A percentile compares a stretch with the other conserved stretches of the same genome.
Evolutionary conservation across 768 basidiomycete species (phyloP).

Genomic region (Mrakia frigida): DNA sequence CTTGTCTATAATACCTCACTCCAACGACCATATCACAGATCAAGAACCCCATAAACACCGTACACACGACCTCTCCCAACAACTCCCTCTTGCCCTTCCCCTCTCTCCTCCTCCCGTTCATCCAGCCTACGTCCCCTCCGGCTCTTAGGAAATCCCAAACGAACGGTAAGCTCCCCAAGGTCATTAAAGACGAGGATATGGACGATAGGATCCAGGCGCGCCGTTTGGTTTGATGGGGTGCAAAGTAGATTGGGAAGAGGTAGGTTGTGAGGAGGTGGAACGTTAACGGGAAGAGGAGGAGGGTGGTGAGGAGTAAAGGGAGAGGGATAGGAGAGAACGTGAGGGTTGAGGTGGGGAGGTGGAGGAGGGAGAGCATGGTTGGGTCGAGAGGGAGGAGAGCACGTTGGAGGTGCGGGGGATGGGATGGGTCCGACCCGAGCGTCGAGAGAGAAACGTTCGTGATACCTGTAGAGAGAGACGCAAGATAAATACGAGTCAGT

Average conservation of each 20-base stretch:
- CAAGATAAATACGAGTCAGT: too few relatives aligned
- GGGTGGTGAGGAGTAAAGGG: neutral
- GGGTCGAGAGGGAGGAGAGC: neutral
- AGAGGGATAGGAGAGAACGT: neutral
- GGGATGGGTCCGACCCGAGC: too few relatives aligned
- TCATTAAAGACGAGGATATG: slow-evolving; percentile 2
- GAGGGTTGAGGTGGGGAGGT: neutral
- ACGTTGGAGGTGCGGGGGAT: too few relatives aligned
- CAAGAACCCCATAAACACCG: neutral
- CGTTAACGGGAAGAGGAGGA: neutral
- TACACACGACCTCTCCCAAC: neutral
- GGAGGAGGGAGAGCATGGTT: neutral
- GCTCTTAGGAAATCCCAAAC: neutral
- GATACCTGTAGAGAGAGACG: too few relatives aligned
- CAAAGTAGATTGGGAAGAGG: neutral
- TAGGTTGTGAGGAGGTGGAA: neutral
- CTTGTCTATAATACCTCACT: neutral
- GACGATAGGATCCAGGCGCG: slow-evolving; percentile 12
- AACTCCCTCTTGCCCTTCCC: too few relatives aligned
- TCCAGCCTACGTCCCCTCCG: neutral
- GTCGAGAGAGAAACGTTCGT: too few relatives aligned
- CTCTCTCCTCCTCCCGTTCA: neutral
- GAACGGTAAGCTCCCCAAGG: neutral
- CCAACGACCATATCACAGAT: slow-evolving; percentile 10
- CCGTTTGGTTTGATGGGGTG: slow-evolving; percentile 10